Evolutionary conservation across 306 rosid genomes (phyloP), one percentile per base, ranked within the genome.

Genomic region (Purshia tridentata): DNA sequence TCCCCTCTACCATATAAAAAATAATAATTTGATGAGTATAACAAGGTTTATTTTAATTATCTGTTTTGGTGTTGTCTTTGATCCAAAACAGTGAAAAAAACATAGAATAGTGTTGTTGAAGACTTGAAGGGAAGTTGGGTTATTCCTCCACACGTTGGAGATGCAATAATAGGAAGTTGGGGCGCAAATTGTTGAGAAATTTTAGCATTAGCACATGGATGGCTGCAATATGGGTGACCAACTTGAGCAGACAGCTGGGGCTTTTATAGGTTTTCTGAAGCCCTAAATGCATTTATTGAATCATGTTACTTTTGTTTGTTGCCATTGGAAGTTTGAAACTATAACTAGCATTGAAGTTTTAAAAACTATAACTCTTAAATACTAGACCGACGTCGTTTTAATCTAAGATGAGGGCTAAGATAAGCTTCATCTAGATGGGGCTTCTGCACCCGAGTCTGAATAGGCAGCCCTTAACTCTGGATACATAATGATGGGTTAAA

Each of bases 201-300:
- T 12, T 56, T 22, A 29, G 44, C 61, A 42, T 12, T 51, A 56
- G 66, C 66, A 71, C 75, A 70, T 45, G 74, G 65, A 71, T 44
- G 64, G n/a, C 52, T 65, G 53, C 11, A 5, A 19, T 5, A 5
- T 12, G 63, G 73, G 72, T 29, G 73, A 18, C 60, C 59, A 55
- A 9, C 8, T 54, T 53, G 16, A 59, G 22, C 7, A 22, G 64
- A 71, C 75, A 70, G 65, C 75, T 44, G 23, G 51, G 8, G 14
- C 18, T 52, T n/a, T 37, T 9, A 18, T 9, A 2, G 4, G 10
- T 10, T 40, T 37, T 37, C 35, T 69, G 37, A n/a, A 54, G 6
- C 16, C 39, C 62, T 62, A 69, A 44, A 69, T 40, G n/a, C 42
- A 29, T 29, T 29, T 49, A 23, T 65, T 23, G 39, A 65, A 8